Percentiles rank a stretch among this genome's conserved stretches.
Evolutionary conservation across 495 filamentous ascomycete genomes (phyloP).

Genomic region (Lichenothelia convexa): DNA sequence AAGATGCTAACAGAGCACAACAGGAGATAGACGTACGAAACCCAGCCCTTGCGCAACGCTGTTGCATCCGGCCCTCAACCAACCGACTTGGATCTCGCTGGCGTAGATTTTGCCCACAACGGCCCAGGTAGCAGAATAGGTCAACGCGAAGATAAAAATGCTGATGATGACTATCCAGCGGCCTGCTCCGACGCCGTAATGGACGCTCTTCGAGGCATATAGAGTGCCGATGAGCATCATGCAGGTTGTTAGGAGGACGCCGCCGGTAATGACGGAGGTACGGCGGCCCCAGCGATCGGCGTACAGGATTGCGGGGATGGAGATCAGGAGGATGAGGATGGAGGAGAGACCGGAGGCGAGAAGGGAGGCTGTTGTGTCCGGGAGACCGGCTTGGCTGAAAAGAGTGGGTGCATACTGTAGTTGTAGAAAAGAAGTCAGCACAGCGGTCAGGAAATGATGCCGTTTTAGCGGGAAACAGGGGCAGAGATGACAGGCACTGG

Average conservation of each 20-base stretch:
- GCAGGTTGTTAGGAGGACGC: constrained; percentile 4
- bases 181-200: constrained; percentile 6
- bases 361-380: constrained; percentile 30
- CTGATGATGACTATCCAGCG: constrained; percentile 14
- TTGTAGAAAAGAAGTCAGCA: not conserved
- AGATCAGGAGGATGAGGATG: constrained; percentile 36
- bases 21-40: constrained; percentile 7
- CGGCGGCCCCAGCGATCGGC: constrained; percentile 14
- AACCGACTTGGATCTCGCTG: constrained; percentile 12
- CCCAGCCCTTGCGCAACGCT: constrained; percentile 10
- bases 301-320: constrained; percentile 25
- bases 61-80: constrained; percentile 12
- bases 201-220: constrained; percentile 11
- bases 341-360: constrained; percentile 37
- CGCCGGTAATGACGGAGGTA: constrained; percentile 12
- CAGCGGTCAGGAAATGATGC: too few species aligned
- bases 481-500: not conserved
- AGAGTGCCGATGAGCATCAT: constrained; percentile 15
- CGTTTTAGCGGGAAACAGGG: not conserved
- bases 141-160: constrained; percentile 13
- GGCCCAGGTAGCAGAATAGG: constrained; percentile 13
- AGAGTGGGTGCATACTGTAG: constrained; percentile 29
- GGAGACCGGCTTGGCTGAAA: constrained; percentile 35
- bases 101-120: constrained; percentile 15
- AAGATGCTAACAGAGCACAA: not conserved